phyloP scores from a whole-genome alignment of 352 stramenopile genomes.

The Nothophytophthora sp. region DNA sequence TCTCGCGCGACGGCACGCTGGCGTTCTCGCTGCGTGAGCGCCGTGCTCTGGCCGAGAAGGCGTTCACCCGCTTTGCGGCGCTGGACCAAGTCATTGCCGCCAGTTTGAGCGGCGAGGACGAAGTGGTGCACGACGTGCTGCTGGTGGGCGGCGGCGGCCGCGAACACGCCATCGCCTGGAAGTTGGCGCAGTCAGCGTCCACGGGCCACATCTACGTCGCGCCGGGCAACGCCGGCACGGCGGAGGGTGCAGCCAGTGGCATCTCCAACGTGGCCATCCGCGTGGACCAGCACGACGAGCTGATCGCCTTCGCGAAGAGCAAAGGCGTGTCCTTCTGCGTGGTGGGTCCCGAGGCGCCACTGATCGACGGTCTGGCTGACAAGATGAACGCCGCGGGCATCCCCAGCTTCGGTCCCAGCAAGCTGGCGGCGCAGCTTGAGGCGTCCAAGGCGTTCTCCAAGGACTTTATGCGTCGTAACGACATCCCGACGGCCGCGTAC shows the following conservation, averaged over 20 bases:
- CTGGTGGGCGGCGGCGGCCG: conserved; percentile 93
- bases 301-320: conserved; percentile 77
- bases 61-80: conserved; percentile 73
- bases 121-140: conserved; percentile 85
- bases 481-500: conserved; percentile 98
- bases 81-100: conserved; percentile 70
- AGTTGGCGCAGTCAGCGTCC: conserved; percentile 85
- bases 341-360: conserved; percentile 96
- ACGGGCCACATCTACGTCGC: conserved; percentile 87
- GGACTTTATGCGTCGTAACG: conserved; percentile 98
- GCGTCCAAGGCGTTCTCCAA: conserved; percentile 99
- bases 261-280: conserved; percentile 85
- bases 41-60: conserved; percentile 74
- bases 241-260: conserved; percentile 26
- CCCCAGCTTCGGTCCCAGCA: conserved; percentile 96
- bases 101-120: conserved; percentile 52
- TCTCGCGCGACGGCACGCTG: conserved; percentile 65
- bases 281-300: conserved; percentile 57
- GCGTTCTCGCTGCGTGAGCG: conserved; percentile 74
- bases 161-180: conserved; percentile 96
- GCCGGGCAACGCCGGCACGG: conserved; percentile 91
- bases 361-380: conserved; percentile 97
- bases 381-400: conserved; percentile 92
- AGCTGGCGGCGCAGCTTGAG: conserved; percentile 95
- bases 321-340: conserved; percentile 96